Evolutionary conservation across 164 flowering plant species (phyloP).

Genomic region (Vitis vinifera): DNA sequence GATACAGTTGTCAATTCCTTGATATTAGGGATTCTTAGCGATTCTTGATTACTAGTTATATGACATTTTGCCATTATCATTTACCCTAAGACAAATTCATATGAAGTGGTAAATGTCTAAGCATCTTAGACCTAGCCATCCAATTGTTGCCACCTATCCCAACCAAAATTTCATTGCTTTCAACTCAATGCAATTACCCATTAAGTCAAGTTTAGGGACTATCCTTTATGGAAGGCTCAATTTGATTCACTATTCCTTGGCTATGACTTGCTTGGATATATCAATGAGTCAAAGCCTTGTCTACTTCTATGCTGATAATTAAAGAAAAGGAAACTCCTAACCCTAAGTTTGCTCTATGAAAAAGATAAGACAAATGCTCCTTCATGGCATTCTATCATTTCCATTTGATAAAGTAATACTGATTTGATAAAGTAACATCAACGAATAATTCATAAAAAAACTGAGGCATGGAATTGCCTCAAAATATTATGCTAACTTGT

Average conservation of each 20-base stretch:
- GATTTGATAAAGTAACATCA: background rate
- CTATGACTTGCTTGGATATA: background rate
- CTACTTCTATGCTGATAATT: background rate
- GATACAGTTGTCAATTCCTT: too few species aligned
- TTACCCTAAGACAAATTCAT: too few species aligned
- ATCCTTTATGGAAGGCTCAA: conserved; percentile 3
- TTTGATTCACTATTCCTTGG: background rate
- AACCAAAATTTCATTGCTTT: background rate
- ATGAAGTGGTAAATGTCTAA: too few species aligned
- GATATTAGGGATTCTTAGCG: too few species aligned
- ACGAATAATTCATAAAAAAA: background rate
- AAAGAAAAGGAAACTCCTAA: background rate
- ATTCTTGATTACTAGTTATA: too few species aligned
- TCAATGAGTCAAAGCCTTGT: background rate
- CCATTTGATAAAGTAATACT: too few species aligned
- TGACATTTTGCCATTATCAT: too few species aligned
- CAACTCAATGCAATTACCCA: background rate
- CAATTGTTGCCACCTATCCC: background rate
- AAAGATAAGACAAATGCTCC: background rate
- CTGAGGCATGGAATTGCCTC: background rate
- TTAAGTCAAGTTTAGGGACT: background rate
- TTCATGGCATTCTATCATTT: background rate
- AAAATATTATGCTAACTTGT: conserved; percentile 1
- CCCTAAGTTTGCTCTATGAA: background rate
- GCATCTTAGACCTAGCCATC: background rate